Evolutionary conservation across 1,139 yeast species (phyloP), one percentile per base, ranked within the genome.

Genomic region (Yamadazyma membranifaciens): DNA sequence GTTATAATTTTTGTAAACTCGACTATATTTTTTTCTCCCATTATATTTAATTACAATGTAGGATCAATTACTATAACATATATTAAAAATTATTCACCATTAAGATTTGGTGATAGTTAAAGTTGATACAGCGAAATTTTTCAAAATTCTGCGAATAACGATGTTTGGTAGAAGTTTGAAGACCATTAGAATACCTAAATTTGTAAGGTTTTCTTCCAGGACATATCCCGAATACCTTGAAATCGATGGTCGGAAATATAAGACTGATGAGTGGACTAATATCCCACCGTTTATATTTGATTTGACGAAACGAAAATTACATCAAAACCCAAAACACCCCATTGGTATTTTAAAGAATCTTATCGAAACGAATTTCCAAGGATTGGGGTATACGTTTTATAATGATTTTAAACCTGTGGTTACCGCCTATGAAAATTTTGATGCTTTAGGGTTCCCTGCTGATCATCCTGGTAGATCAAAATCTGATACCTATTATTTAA

Each of bases 391-490:
- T 60, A 84, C 95, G 0, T 81, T 82, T 52, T 89, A 83, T 64
- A 86, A 85, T 56, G 78, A 86, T 45, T 87, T 89, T 64, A 73
- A 76, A 45, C 97, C 98, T 0, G 87, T 80, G 2, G 98, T 92
- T 1, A 73, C 92, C 6, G 84, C 80, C 2, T 78, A 68, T 54
- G 87, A 91, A 55, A 92, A 92, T 60, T 92, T 94, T 56, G 98
- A 92, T 59, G 86, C 85, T 3, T 71, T 92, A 34, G 97, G 95
- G 1, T 92, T 92, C 60, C 96, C 98, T 0, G 60, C 65, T 34
- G 95, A 91, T 57, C 99, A 92, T 57, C 96, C 96, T 0, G 98
- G 98, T 3, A 74, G 99, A 56, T 81, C 94, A 25, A 85, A 79
- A 54, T 86, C 96, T 3, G 98, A 92, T 59, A 92, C 98, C 0